Conservation (phyloP, 139 green algal genomes). For the Dunaliella primolecta region DNA sequence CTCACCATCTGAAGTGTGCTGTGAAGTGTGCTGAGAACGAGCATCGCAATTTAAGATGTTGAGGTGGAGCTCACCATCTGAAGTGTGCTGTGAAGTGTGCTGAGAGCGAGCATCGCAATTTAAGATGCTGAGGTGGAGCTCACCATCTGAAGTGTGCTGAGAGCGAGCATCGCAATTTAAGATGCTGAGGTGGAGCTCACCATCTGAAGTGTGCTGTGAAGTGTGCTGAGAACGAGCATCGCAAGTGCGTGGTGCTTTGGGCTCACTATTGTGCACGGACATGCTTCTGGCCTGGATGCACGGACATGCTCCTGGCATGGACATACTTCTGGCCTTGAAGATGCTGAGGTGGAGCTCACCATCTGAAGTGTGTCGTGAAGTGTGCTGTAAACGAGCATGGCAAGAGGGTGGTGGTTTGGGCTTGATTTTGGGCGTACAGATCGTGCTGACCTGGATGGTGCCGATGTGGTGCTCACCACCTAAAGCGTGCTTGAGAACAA, state of each 20-base stretch:
- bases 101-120: too few species aligned
- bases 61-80: too few species aligned
- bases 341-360: constrained; percentile 85
- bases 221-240: constrained; percentile 80
- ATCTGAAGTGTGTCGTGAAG: constrained; percentile 85
- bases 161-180: neutral
- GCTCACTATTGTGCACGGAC: neutral
- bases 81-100: too few species aligned
- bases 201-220: constrained; percentile 29
- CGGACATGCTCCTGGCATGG: too few species aligned
- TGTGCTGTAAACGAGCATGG: constrained; percentile 86
- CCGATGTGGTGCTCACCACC: constrained; percentile 90
- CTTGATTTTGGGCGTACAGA: too few species aligned
- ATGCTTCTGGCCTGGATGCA: too few species aligned
- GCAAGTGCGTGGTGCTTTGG: constrained; percentile 25
- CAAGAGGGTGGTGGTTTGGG: constrained; percentile 20
- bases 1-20: too few species aligned
- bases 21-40: too few species aligned
- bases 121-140: constrained; percentile 79
- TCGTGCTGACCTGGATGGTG: constrained; percentile 44
- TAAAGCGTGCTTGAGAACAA: constrained; percentile 89
- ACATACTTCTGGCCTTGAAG: constrained; percentile 43
- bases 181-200: constrained; percentile 82
- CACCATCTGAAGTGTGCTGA: constrained; percentile 48
- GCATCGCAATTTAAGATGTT: too few species aligned